A percentile compares a stretch with the other conserved stretches of the same genome.
Conservation (phyloP, 2,329 filamentous ascomycete species). For the Drechslerella coelobrocha region DNA sequence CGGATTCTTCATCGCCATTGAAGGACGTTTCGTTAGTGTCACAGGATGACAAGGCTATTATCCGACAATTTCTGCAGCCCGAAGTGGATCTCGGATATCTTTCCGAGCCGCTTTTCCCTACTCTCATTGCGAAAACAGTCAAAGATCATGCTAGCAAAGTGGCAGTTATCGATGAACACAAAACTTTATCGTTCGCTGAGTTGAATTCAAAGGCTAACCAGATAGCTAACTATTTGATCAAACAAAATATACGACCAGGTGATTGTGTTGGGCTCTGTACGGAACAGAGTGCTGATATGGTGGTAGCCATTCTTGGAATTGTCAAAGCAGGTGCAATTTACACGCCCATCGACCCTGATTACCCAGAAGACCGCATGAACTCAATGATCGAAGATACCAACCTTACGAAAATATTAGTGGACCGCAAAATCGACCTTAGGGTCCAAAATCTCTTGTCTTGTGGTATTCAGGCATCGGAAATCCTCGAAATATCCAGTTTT, state of each 20-base stretch:
- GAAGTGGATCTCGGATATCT: slow-evolving; percentile 16
- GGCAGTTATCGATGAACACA: slow-evolving; percentile 17
- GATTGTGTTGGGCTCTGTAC: slow-evolving; percentile 20
- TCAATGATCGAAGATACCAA: slow-evolving; percentile 31
- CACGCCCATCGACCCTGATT: slow-evolving; percentile 27
- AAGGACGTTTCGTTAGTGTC: slow-evolving; percentile 16
- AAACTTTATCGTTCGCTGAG: slow-evolving; percentile 12
- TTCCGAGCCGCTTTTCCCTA: slow-evolving; percentile 8
- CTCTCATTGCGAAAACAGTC: slow-evolving; percentile 12
- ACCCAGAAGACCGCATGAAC: slow-evolving; percentile 24
- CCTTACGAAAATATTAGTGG: slow-evolving; percentile 20
- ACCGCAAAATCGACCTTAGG: slow-evolving; percentile 10
- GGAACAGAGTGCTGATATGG: slow-evolving; percentile 18
- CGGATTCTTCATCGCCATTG: slow-evolving; percentile 11
- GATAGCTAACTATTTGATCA: slow-evolving; percentile 20
- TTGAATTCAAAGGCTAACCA: slow-evolving; percentile 10
- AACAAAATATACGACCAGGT: slow-evolving; percentile 11
- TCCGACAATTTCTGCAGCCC: slow-evolving; percentile 13
- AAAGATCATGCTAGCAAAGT: slow-evolving; percentile 4
- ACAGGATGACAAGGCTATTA: slow-evolving; percentile 6
- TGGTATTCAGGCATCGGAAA: slow-evolving; percentile 16
- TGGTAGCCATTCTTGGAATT: slow-evolving; percentile 16
- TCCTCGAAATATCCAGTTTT: slow-evolving; percentile 19
- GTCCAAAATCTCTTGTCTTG: slow-evolving; percentile 21
- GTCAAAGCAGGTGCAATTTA: slow-evolving; percentile 22